Conservation (phyloP, 2,329 filamentous ascomycete genomes). For the Cyphellophora europaea region DNA sequence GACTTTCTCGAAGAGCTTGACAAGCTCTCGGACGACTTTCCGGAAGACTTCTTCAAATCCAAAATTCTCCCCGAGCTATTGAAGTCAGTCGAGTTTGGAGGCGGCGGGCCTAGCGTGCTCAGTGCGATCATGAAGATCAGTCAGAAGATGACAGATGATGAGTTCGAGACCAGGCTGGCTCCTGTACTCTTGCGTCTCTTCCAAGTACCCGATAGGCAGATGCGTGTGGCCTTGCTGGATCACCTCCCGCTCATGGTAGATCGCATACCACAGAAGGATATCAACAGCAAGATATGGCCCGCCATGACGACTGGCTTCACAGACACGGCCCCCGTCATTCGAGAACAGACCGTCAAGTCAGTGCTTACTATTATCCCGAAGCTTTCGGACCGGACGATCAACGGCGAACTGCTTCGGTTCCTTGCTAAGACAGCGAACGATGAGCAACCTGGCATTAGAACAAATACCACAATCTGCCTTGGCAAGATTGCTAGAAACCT, state of each 20-base stretch:
- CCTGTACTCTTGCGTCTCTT: slow-evolving; percentile 85
- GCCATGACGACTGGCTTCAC: slow-evolving; percentile 92
- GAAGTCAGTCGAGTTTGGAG: slow-evolving; percentile 98
- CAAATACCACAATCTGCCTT: slow-evolving; percentile 94
- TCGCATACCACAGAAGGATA: slow-evolving; percentile 72
- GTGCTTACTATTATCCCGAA: slow-evolving; percentile 81
- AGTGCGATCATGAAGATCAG: slow-evolving; percentile 83
- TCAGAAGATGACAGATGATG: slow-evolving; percentile 74
- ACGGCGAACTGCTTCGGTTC: slow-evolving; percentile 82
- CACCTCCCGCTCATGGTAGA: slow-evolving; percentile 88
- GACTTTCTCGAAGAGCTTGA: slow-evolving; percentile 77
- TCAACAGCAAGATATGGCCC: slow-evolving; percentile 95
- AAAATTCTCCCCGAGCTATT: slow-evolving; percentile 90
- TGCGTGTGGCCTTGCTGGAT: slow-evolving; percentile 83
- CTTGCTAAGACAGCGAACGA: slow-evolving; percentile 95
- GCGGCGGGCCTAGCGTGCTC: slow-evolving; percentile 86
- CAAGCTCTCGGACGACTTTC: slow-evolving; percentile 82
- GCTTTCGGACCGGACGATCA: slow-evolving; percentile 83
- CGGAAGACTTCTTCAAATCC: slow-evolving; percentile 96
- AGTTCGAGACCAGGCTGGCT: slow-evolving; percentile 75
- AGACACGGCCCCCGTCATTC: slow-evolving; percentile 78
- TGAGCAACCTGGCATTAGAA: slow-evolving; percentile 92
- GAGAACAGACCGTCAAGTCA: slow-evolving; percentile 93
- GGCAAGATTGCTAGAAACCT: slow-evolving; percentile 93
- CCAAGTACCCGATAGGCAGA: slow-evolving; percentile 79